Base-by-base conservation (phyloP, 2,329 filamentous ascomycete genomes). In the Byssoonygena ceratinophila region DNA sequence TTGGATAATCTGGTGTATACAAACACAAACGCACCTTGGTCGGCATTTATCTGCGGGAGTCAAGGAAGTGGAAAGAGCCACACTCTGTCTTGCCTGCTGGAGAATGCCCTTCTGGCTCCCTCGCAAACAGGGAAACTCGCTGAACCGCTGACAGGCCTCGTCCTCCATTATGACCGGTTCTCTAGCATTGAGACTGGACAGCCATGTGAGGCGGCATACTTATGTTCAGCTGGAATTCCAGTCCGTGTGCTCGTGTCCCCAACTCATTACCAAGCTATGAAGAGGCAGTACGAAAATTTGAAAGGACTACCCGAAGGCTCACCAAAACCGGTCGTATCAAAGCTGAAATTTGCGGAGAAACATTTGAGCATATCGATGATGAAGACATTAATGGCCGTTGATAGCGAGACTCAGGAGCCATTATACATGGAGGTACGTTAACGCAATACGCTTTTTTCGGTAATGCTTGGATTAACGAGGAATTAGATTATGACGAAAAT, bases 11-110 rank as follows among this genome's bases (percentile, higher is more conserved):
- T 65, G n/a, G 47, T 67, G 3, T 66, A 63, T 32, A 53, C 59
- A 16, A 82, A 82, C 57, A 74, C 74, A 1, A 74, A 78, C 23
- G 68, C 72, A 0, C 80, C 80, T 0, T 79, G 73, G 57, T 81
- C 78, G 0, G 69, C 74, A 0, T 83, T 83, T 60, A 77, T 84
- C 18, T 84, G 81, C 54, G 81, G 81, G 1, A 76, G 76, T 1
- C 80, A 83, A 59, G 81, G 80, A 0, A 77, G 74, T 39, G 81
- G 81, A 0, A 83, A 83, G 59, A 78, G 74, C 18, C 77, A 83
- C 53, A 82, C 79, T 0, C 66, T 81, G 1, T 75, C 77, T 0
- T 80, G 75, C 58, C 67, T 84, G 45, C 67, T 83, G 0, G 79
- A 79, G 40, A 66, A 67, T 22, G 58, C 61, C 1, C 61, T 72